Evolutionary conservation across 192 early-diverging fungal genomes (phyloP).

Genomic region (Linnemannia hyalina): DNA sequence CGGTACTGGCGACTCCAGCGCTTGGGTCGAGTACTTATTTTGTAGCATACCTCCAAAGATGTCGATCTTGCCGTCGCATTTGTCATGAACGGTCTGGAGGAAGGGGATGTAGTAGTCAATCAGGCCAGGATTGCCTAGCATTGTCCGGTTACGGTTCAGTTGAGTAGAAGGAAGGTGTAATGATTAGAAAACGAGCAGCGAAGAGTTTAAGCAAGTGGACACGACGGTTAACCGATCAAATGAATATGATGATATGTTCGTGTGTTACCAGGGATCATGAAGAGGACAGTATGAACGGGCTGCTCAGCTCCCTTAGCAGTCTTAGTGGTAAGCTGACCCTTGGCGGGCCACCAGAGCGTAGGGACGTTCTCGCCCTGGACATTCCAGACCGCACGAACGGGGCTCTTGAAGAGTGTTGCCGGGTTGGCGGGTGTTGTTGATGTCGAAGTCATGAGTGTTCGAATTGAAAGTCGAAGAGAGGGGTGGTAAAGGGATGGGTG

Average conservation of each 20-base stretch:
- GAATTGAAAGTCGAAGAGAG: background rate
- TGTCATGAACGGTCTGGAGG: conserved; percentile 67
- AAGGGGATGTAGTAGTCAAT: conserved; percentile 88
- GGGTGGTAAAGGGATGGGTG: background rate
- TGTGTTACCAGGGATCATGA: conserved; percentile 53
- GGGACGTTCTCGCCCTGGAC: conserved; percentile 49
- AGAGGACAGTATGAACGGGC: conserved; percentile 35
- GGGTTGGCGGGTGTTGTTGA: conserved; percentile 21
- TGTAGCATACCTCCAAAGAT: conserved; percentile 69
- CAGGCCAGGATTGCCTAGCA: conserved; percentile 83
- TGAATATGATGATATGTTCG: background rate
- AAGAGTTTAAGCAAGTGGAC: background rate
- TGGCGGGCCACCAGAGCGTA: conserved; percentile 52
- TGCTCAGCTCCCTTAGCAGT: background rate
- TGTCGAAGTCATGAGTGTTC: conserved; percentile 15
- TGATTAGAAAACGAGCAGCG: background rate
- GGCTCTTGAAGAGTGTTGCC: conserved; percentile 45
- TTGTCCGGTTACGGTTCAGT: background rate
- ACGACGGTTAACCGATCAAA: background rate
- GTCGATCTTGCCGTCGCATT: conserved; percentile 64
- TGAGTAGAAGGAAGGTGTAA: background rate
- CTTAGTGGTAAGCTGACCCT: background rate
- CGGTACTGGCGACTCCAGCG: background rate
- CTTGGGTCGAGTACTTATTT: background rate
- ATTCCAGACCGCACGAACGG: conserved; percentile 50